These are phyloP conservation scores for Knufia petricola DNA, from an alignment of 2,329 filamentous ascomycete genomes.

Conservation along the genomic window DNA sequence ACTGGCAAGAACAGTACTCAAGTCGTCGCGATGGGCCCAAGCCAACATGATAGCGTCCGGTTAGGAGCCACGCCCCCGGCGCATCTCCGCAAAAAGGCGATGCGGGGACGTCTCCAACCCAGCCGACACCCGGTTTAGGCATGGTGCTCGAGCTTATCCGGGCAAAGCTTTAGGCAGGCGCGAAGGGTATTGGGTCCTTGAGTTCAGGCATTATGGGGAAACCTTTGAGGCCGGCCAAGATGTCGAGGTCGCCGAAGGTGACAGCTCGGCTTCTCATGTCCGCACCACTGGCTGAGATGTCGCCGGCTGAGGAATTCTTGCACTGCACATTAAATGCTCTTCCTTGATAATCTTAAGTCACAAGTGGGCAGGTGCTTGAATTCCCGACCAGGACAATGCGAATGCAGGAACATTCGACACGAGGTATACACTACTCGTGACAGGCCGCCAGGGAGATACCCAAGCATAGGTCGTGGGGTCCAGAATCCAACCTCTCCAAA, in stretches of 20 bases:
- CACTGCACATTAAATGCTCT: too few relatives aligned
- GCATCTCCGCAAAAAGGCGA: not conserved
- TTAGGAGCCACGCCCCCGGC: not conserved
- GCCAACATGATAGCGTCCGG: too few relatives aligned
- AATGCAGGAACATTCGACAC: too few relatives aligned
- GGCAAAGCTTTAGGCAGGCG: not conserved
- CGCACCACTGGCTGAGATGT: too few relatives aligned
- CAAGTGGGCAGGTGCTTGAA: too few relatives aligned
- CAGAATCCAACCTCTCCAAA: slow-evolving; percentile 22
- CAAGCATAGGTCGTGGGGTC: slow-evolving; percentile 14
- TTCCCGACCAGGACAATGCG: too few relatives aligned
- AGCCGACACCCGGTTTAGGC: not conserved
- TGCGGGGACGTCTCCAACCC: not conserved
- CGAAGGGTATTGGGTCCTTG: not conserved
- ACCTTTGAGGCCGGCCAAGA: not conserved
- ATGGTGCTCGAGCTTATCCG: not conserved
- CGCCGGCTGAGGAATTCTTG: too few relatives aligned
- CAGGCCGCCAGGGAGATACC: slow-evolving; percentile 23
- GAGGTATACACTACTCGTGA: too few relatives aligned
- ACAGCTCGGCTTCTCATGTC: too few relatives aligned
- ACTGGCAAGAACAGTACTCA: not conserved
- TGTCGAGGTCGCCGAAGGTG: not conserved
- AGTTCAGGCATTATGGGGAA: not conserved
- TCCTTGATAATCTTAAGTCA: too few relatives aligned
- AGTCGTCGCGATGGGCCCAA: not conserved